Evolutionary conservation across 176 grass and related monocot species (phyloP).

Genomic region (Poa annua): DNA sequence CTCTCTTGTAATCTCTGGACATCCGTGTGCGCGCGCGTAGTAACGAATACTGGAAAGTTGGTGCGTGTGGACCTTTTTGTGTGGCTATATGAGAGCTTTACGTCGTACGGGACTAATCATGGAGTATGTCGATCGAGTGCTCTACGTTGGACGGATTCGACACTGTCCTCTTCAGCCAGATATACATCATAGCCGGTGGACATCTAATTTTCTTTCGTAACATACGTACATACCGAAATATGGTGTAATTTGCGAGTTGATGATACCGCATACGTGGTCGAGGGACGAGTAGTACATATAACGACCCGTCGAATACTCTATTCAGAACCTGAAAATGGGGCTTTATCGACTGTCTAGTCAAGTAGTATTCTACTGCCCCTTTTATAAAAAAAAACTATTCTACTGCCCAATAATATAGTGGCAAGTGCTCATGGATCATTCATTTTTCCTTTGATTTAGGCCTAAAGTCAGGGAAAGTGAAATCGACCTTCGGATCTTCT

Average conservation of each 20-base stretch:
- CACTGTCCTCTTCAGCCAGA: not conserved
- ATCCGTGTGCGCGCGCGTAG: not conserved
- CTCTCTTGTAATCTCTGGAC: not conserved
- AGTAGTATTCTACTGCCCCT: too few species aligned
- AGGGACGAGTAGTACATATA: not conserved
- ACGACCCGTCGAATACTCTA: not conserved
- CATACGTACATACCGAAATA: too few species aligned
- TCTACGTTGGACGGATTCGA: not conserved
- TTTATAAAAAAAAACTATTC: too few species aligned
- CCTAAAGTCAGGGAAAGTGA: conserved; percentile 31
- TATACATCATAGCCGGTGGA: not conserved
- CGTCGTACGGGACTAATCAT: not conserved
- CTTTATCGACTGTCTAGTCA: conserved; percentile 15
- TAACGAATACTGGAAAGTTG: not conserved
- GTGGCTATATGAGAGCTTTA: not conserved
- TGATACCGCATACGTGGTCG: not conserved
- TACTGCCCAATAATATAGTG: conserved; percentile 17
- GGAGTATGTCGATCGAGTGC: not conserved
- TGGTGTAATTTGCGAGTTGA: not conserved
- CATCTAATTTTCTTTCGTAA: too few species aligned
- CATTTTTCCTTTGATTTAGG: conserved; percentile 27
- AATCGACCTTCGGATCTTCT: not conserved
- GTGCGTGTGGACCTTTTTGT: not conserved
- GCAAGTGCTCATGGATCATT: not conserved
- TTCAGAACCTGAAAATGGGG: not conserved